phyloP scores from a whole-genome alignment of 176 grass and related monocot genomes.

The Rhynchospora breviuscula region DNA sequence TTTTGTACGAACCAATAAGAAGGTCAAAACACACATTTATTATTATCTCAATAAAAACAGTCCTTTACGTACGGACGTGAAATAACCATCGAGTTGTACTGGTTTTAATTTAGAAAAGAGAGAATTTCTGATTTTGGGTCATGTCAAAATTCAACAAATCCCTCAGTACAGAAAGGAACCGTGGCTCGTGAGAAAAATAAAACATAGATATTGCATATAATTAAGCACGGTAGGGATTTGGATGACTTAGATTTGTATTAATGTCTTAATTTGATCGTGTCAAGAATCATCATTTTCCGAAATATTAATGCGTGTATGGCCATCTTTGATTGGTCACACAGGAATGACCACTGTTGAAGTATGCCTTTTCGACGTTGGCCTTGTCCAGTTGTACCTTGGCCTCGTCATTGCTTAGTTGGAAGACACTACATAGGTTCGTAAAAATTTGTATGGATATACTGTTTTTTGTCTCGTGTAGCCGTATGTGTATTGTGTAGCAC shows the following conservation, averaged over 20 bases:
- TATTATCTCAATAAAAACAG: not conserved
- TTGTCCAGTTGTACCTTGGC: not conserved
- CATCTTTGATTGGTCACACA: conserved; percentile 14
- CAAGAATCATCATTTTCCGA: conserved; percentile 19
- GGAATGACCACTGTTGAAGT: not conserved
- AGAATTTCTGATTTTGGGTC: not conserved
- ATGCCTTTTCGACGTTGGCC: conserved; percentile 6
- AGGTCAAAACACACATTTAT: not conserved
- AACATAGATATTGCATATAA: not conserved
- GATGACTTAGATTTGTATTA: conserved; percentile 15
- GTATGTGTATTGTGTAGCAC: not conserved
- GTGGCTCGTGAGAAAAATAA: not conserved
- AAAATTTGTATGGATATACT: not conserved
- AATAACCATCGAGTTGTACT: not conserved
- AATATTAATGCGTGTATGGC: not conserved
- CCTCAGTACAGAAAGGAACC: not conserved
- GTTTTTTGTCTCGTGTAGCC: not conserved
- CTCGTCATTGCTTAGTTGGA: conserved; percentile 22
- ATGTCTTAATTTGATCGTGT: conserved; percentile 19
- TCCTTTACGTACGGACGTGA: not conserved
- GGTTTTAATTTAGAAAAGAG: not conserved
- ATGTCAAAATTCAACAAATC: not conserved
- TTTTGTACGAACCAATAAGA: not conserved
- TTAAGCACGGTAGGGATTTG: not conserved
- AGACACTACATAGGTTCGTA: not conserved